Evolutionary conservation across 2,329 filamentous ascomycete species (phyloP), one percentile per base, ranked within the genome.

Genomic region (Parastagonospora avenae): DNA sequence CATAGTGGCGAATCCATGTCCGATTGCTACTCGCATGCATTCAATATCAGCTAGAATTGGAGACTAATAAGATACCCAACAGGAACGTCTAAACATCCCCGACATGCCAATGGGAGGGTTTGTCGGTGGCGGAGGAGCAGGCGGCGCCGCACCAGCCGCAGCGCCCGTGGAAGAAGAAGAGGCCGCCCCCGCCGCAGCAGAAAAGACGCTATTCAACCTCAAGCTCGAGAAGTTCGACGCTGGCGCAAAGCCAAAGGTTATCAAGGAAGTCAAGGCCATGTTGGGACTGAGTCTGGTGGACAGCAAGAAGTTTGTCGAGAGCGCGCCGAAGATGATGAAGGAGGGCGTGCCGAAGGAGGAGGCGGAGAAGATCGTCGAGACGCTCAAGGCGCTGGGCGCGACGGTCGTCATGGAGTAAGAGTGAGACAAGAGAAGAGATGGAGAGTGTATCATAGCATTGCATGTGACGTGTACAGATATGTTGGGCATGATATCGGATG

Each of bases 231-330:
- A 88, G 31, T 95, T 97, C 74, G 95, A 99, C 46, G 83, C 92
- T 27, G 83, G 79, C 43, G 81, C 93, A 60, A 99, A 99, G 83
- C 92, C 95, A 69, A 99, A 99, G 89, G 82, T 99, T 69, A 99
- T 99, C 84, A 99, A 99, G 85, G 94, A 99, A 82, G 85, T 99
- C 81, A 99, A 99, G 87, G 87, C 86, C 71, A 83, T 99, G 85
- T 82, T 99, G 54, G 94, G 94, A 37, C 79, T 99, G 73, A 95
- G 90, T 75, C 84, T 99, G 80, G 95, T 99, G 65, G 94, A 99
- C 79, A 96, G 91, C 80, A 99, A 99, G 89, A 99, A 99, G 83
- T 99, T 99, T 71, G 94, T 99, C 62, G 94, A 99, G 84, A 91
- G 90, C 73, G 92, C 90, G 64, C 94, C 94, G 60, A 99, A 99